phyloP scores from a whole-genome alignment of 2,329 filamentous ascomycete species.

The Colletotrichum kahawae region DNA sequence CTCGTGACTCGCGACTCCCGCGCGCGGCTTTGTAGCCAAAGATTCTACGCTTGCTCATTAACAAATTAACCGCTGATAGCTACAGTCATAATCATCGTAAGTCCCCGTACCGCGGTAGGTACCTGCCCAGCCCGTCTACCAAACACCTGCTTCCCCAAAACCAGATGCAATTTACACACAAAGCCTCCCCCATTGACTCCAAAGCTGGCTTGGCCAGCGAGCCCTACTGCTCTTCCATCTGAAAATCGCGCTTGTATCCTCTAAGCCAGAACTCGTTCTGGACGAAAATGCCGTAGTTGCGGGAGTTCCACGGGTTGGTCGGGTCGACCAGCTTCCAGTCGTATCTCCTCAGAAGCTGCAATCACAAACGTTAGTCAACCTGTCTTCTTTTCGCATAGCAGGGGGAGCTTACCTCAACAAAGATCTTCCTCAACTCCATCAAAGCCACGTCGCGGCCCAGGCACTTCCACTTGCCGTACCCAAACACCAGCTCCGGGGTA shows the following conservation, averaged over 20 bases:
- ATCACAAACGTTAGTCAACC: not conserved
- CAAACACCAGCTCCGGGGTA: conserved; percentile 42
- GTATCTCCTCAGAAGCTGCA: conserved; percentile 33
- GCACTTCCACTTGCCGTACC: conserved; percentile 43
- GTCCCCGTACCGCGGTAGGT: not conserved
- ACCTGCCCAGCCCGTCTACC: not conserved
- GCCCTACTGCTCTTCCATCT: not conserved
- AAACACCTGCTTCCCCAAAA: not conserved
- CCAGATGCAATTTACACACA: not conserved
- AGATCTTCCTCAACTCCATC: conserved; percentile 38
- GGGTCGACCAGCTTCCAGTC: conserved; percentile 34
- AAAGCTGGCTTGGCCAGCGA: not conserved
- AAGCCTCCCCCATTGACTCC: not conserved
- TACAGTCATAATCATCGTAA: not conserved
- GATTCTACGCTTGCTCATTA: not conserved
- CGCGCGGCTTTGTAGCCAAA: not conserved
- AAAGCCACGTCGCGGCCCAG: conserved; percentile 41
- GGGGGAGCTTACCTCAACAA: conserved; percentile 30
- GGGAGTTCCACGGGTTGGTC: conserved; percentile 31
- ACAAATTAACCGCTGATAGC: not conserved
- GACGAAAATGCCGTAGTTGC: not conserved
- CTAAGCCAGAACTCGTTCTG: not conserved
- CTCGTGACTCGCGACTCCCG: not conserved
- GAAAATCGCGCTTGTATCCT: not conserved
- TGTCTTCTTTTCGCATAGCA: too few species aligned